Evolutionary conservation across 2,329 filamentous ascomycete genomes (phyloP).

Genomic region (Pseudopyrenochaeta lycopersici): DNA sequence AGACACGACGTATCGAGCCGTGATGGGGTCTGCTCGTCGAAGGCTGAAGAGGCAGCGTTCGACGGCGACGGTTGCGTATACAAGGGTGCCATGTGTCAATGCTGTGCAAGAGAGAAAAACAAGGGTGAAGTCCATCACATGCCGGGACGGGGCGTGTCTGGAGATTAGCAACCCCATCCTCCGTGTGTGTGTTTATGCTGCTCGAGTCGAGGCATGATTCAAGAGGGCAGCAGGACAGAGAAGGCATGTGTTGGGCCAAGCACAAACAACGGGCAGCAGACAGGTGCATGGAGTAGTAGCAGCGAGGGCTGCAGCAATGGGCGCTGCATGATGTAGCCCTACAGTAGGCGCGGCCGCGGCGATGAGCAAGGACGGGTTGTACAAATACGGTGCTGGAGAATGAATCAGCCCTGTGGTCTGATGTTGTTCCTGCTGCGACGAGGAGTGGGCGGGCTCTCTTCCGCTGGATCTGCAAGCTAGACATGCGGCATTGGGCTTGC

Average conservation of each 20-base stretch:
- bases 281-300: neutral
- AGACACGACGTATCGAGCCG: slow-evolving; percentile 24
- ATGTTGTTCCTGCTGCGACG: slow-evolving; percentile 16
- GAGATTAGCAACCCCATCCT: slow-evolving; percentile 7
- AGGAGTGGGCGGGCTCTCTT: slow-evolving; percentile 35
- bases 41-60: slow-evolving; percentile 13
- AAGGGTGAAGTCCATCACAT: slow-evolving; percentile 24
- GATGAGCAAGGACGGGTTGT: slow-evolving; percentile 16
- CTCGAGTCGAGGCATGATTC: slow-evolving; percentile 18
- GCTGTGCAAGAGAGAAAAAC: slow-evolving; percentile 22
- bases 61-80: slow-evolving; percentile 22
- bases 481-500: slow-evolving; percentile 30
- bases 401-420: slow-evolving; percentile 33
- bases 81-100: slow-evolving; percentile 50
- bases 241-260: neutral
- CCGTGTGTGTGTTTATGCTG: slow-evolving; percentile 4
- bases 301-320: neutral
- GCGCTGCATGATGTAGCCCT: slow-evolving; percentile 12
- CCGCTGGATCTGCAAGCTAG: slow-evolving; percentile 38
- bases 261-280: neutral
- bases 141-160: slow-evolving; percentile 20
- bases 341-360: slow-evolving; percentile 10
- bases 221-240: slow-evolving; percentile 7
- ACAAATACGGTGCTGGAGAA: slow-evolving; percentile 9
- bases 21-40: slow-evolving; percentile 19